Evolutionary conservation across 2,329 filamentous ascomycete species (phyloP).

Genomic region (Emericellopsis cladophorae): DNA sequence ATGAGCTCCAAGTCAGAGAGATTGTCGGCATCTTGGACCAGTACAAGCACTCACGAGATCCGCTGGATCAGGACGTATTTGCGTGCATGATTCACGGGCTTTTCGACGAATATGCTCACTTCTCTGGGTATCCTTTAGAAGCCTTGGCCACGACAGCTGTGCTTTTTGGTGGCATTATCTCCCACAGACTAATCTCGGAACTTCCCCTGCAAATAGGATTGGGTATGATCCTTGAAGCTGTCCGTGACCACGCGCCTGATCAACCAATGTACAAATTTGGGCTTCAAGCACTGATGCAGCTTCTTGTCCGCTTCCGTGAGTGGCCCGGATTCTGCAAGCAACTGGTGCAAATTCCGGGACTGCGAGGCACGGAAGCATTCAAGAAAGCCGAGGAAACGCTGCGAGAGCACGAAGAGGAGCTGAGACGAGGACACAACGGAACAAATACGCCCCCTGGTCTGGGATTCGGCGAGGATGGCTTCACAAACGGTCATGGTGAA

Average conservation of each 20-base stretch:
- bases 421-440: constrained; percentile 42
- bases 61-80: constrained; percentile 85
- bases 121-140: constrained; percentile 90
- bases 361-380: constrained; percentile 77
- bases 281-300: constrained; percentile 82
- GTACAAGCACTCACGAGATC: constrained; percentile 79
- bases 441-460: constrained; percentile 22
- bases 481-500: constrained; percentile 61
- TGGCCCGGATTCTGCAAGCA: constrained; percentile 94
- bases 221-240: constrained; percentile 94
- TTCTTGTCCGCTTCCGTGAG: constrained; percentile 70
- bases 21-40: constrained; percentile 74
- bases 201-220: constrained; percentile 88
- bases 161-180: constrained; percentile 91
- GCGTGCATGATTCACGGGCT: constrained; percentile 97
- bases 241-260: constrained; percentile 70
- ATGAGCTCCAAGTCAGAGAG: constrained; percentile 73
- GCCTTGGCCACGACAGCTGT: constrained; percentile 92
- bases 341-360: constrained; percentile 65
- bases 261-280: constrained; percentile 98
- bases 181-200: constrained; percentile 79
- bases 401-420: constrained; percentile 51
- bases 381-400: constrained; percentile 73
- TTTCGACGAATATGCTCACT: constrained; percentile 95
- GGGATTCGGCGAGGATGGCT: constrained; percentile 28